Base-by-base conservation (phyloP, 257 asterid genomes). In the Forsythia suspensa region DNA sequence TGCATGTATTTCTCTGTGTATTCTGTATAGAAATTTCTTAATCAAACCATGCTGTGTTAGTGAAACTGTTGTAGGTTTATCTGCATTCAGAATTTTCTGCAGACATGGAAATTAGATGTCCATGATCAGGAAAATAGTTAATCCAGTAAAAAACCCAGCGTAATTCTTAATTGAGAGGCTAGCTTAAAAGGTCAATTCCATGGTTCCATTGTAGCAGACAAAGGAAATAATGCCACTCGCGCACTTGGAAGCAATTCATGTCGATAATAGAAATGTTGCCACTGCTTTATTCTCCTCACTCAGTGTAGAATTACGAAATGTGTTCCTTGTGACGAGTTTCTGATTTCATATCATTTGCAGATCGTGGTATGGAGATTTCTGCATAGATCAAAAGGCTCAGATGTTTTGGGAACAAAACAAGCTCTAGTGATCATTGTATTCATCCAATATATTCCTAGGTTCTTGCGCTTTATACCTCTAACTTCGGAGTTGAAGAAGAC, bases 401-500 rank as follows among this genome's bases (percentile, higher is more conserved):
- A 92, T 84, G 98, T 95, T 65, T 76, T 95, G 87, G 88, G 84
- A 41, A 93, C 99, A 16, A 95, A 95, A 81, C 72, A 71, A 76
- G 94, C 94, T 21, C 83, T 95, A 24, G 94, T 92, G 83, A 24
- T 89, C 63, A 89, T 93, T 57, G 93, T 95, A 41, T 83, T 93
- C 78, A 80, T 91, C 72, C 99, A 95, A 77, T 95, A 93, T 84
- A 85, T 93, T 65, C 97, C 97, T 2, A 85, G 99, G 80, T 95
- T 95, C 76, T 36, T 86, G 81, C 86, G 98, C 66, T 84, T 95
- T 80, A 20, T 93, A 43, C 99, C 99, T 43, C 88, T 95, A 57
- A 86, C 80, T 84, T 93, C 99, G 2, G 98, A 95, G 87, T 78
- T 95, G 87, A 95, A 94, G 86, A 95, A 95, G 86, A 88, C 95